Base-by-base conservation (phyloP, 495 filamentous ascomycete species). In the Xylaria castorea region DNA sequence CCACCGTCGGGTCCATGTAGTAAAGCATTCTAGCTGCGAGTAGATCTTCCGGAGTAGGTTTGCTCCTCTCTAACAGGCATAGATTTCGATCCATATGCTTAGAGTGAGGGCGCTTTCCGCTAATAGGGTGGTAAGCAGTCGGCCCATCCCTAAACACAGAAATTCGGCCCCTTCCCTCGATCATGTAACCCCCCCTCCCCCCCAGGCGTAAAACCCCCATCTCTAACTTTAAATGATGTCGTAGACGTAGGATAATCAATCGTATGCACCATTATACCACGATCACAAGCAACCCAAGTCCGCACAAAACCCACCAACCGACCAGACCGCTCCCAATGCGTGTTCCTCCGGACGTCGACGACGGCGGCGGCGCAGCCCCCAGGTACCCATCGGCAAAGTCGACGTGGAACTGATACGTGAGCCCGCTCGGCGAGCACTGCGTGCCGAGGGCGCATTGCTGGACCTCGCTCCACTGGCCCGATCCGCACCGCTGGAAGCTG, bases 401-500 rank as follows among this genome's bases (percentile, higher is more conserved):
- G 3, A 73, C 74, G 30, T 66, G 58, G 58, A 82, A 80, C 18
- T 81, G 73, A 53, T 78, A 70, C 11, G 78, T 78, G n/a, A 80
- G 70, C 22, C 81, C 81, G 8, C 72, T 53, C 0, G 81, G 81
- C 53, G 74, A 66, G 70, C 81, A 82, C 30, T 71, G 66, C 9
- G 81, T 82, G 16, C 81, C 81, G 18, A 64, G 64, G 6, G 81
- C 79, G 46, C 77, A 79, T 40, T 75, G 66, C 74, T 80, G 72
- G 34, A 75, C 77, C 18, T 58, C 79, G 72, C 78, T 80, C 80
- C 80, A 83, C 11, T 12, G 63, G 14, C 80, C 80, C 3, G 77
- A 68, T 12, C 77, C 81, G 68, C 81, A 83, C n/a, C 81, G 80
- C 73, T 83, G 81, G 75, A 76, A 83, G 27, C 74, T 72, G 51